Percentiles rank a stretch among this genome's conserved stretches.
These are phyloP conservation scores for Cucurbita ficifolia DNA, from an alignment of 306 rosid species.

Conservation along the genomic window DNA sequence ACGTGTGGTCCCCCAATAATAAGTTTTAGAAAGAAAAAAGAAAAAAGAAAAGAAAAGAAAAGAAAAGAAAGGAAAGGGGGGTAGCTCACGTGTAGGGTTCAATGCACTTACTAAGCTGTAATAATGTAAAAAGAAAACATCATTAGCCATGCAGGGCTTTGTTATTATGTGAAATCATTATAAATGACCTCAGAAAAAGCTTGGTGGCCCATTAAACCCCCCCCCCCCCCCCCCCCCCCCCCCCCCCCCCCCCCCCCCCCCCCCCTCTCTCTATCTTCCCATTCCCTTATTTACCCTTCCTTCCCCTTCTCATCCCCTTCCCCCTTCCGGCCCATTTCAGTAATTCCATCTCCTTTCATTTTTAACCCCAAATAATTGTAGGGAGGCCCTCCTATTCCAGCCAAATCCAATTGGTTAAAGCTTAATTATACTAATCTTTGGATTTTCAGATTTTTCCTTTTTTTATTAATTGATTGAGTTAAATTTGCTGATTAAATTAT, in stretches of 20 bases:
- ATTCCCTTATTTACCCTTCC: not conserved
- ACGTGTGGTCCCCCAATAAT: slow-evolving; percentile 47
- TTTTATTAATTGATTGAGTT: too few relatives aligned
- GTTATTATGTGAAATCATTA: slow-evolving; percentile 92
- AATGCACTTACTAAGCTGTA: slow-evolving; percentile 73
- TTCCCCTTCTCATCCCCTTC: not conserved
- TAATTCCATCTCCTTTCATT: not conserved
- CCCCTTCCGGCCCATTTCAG: not conserved
- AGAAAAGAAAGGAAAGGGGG: not conserved
- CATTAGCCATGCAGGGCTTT: slow-evolving; percentile 87
- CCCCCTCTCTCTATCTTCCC: not conserved
- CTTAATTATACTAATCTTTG: not conserved
- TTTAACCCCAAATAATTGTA: not conserved
- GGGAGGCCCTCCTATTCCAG: not conserved
- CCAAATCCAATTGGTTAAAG: not conserved
- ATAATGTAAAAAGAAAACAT: slow-evolving; percentile 68
- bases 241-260: not conserved
- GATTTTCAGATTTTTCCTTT: not conserved
- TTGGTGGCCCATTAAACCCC: not conserved
- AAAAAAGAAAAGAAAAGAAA: not conserved
- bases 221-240: not conserved
- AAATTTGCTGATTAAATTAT: too few relatives aligned
- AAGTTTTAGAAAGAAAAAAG: not conserved
- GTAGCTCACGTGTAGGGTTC: slow-evolving; percentile 86
- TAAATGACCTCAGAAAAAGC: slow-evolving; percentile 54